Evolutionary conservation across 2,329 filamentous ascomycete genomes (phyloP).

Genomic region (Ophiocordyceps camponoti-saundersi): DNA sequence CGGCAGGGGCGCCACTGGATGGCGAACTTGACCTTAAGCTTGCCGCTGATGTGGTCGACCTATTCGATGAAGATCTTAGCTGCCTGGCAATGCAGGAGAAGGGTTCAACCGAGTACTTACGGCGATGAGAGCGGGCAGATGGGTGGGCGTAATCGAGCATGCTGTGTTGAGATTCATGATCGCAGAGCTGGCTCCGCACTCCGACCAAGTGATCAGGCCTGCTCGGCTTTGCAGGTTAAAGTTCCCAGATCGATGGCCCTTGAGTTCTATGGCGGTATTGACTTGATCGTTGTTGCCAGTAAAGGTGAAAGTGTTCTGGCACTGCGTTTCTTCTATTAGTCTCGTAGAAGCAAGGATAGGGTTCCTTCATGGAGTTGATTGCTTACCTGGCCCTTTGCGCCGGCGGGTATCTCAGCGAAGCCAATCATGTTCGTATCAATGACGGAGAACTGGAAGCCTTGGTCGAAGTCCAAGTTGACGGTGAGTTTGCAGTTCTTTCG

Average conservation of each 20-base stretch:
- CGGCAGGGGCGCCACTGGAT: neutral
- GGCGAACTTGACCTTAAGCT: neutral
- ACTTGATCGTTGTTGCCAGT: constrained; percentile 7
- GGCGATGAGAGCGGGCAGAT: constrained; percentile 8
- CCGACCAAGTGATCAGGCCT: constrained; percentile 8
- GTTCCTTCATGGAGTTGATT: neutral
- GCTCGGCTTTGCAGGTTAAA: constrained; percentile 7
- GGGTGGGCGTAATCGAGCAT: constrained; percentile 8
- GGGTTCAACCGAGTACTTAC: constrained; percentile 3
- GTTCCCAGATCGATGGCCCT: constrained; percentile 7
- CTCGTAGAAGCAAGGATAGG: neutral
- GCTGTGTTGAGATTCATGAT: constrained; percentile 13
- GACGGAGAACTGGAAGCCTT: constrained; percentile 5
- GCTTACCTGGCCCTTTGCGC: constrained; percentile 4
- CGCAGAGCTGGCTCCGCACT: constrained; percentile 10
- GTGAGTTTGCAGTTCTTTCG: neutral
- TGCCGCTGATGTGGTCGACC: neutral
- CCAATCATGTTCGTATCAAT: constrained; percentile 10
- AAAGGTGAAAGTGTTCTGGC: constrained; percentile 11
- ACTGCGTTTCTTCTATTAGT: neutral
- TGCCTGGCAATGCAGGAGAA: too few species aligned
- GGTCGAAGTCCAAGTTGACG: neutral
- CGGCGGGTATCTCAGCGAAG: constrained; percentile 9
- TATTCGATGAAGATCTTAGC: neutral
- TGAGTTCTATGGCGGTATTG: constrained; percentile 5